Evolutionary conservation across 116 monocot species (phyloP), one percentile per base, ranked within the genome.

Genomic region (Cymodocea nodosa): DNA sequence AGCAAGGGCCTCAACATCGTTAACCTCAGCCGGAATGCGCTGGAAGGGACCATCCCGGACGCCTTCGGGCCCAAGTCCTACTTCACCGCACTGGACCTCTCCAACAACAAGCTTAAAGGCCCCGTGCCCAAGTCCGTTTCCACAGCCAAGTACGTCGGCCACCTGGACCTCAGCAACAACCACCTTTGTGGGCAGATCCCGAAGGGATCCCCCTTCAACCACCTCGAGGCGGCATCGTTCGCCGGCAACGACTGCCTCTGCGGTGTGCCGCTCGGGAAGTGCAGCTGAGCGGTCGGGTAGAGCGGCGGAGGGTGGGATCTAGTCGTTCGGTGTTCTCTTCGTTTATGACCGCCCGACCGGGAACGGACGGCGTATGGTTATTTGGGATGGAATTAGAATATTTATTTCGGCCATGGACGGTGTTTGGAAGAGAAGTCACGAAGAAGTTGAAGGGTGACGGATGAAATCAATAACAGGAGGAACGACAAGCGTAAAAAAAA

Each of bases 151-250:
- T 89, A 72, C 65, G 78, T 89, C 3, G 89, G 89, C 0, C 89
- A 89, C 52, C 66, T 89, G 37, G 89, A 85, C 44, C 63, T 89
- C 24, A 89, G 89, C 80, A 80, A 85, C 54, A 89, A 89, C 74
- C 77, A 76, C 61, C 65, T 89, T 5, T 85, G 83, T 67, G 89
- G 89, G 50, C 57, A 39, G 63, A 81, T 89, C 9, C 89, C 89
- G 48, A 25, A 40, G 4, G 85, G 83, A 18, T 25, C 80, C 63
- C 85, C 85, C 11, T 89, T 80, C 72, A 80, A 85, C 56, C 83
- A 79, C 53, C 81, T 85, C 7, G 85, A 83, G 60, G 80, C 82
- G 24, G 44, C 83, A 0, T 80, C 89, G 1, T 89, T 89, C 64
- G 65, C 68, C 69, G 65, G 60, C 52, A 89, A 89, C 71, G 81